These are phyloP conservation scores for Brassica juncea DNA, from an alignment of 345 rosid species.

Conservation along the genomic window DNA sequence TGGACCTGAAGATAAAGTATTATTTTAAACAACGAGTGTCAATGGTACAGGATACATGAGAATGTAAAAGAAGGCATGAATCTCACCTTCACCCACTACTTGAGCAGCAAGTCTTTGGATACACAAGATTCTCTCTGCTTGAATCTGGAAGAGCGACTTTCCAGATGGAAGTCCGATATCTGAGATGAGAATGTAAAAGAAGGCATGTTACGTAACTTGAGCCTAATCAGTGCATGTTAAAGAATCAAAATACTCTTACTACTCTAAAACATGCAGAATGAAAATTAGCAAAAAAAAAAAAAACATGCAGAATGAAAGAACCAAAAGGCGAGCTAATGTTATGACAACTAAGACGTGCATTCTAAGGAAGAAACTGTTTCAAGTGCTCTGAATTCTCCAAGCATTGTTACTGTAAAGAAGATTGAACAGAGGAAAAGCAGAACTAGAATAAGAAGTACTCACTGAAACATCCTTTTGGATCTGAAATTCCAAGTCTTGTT, in stretches of 20 bases:
- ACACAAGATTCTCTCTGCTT: conserved; percentile 93
- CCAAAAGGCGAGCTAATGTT: background rate
- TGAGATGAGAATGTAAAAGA: conserved; percentile 37
- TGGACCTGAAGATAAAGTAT: conserved; percentile 47
- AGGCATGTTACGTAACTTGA: background rate
- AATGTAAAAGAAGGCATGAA: conserved; percentile 29
- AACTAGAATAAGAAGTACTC: conserved; percentile 44
- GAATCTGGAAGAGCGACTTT: conserved; percentile 93
- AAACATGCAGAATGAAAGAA: background rate
- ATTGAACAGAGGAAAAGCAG: background rate
- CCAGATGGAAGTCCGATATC: conserved; percentile 97
- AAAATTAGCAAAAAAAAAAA: background rate
- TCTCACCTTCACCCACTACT: conserved; percentile 70
- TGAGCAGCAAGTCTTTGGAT: conserved; percentile 89
- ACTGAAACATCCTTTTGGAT: conserved; percentile 99
- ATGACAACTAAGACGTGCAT: background rate
- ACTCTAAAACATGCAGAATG: background rate
- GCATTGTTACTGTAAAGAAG: conserved; percentile 17
- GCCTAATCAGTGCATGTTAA: conserved; percentile 9
- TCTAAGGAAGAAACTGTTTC: background rate
- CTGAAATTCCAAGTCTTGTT: conserved; percentile 96
- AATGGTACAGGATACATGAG: background rate
- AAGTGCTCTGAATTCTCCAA: background rate
- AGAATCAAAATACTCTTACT: background rate
- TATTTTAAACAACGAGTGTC: conserved; percentile 9